Evolutionary conservation across 2,329 filamentous ascomycete genomes (phyloP).

Genomic region (Chrysosporium keratinophilum): DNA sequence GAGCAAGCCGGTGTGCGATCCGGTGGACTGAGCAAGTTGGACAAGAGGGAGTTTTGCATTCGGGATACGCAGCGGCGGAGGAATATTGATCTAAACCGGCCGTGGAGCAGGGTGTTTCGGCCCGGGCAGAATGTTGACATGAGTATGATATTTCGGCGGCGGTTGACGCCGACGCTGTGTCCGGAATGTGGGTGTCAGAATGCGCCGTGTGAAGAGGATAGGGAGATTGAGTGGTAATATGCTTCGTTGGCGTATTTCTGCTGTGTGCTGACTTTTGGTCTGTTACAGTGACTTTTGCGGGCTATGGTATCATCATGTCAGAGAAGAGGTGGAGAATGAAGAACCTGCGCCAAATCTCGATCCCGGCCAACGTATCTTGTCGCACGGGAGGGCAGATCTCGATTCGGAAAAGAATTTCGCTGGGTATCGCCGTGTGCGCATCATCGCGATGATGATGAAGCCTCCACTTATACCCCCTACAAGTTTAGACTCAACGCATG

Average conservation of each 20-base stretch:
- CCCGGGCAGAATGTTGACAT: conserved; percentile 12
- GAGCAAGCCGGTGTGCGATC: conserved; percentile 3
- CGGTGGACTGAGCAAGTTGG: conserved; percentile 6
- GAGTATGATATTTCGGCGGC: conserved; percentile 13
- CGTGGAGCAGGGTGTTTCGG: conserved; percentile 9
- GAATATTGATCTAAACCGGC: conserved; percentile 4
- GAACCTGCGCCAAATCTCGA: neutral
- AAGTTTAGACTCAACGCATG: neutral
- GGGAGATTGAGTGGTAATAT: conserved; percentile 1
- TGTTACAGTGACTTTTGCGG: conserved; percentile 3
- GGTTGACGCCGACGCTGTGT: conserved; percentile 1
- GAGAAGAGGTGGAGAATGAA: neutral
- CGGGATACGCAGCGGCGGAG: conserved; percentile 4
- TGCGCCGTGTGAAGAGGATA: neutral
- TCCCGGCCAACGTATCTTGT: neutral
- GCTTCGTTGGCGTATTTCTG: neutral
- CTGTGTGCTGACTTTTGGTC: neutral
- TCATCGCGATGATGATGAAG: neutral
- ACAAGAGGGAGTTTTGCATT: conserved; percentile 10
- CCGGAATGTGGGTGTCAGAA: conserved; percentile 8
- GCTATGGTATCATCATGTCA: conserved; percentile 1
- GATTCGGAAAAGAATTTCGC: neutral
- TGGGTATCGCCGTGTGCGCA: neutral
- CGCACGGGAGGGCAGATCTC: too few relatives aligned
- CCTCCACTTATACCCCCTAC: neutral